Percentiles rank a stretch among this genome's conserved stretches.
Evolutionary conservation across 2,329 filamentous ascomycete species (phyloP).

Genomic region (Ophiostoma ips): DNA sequence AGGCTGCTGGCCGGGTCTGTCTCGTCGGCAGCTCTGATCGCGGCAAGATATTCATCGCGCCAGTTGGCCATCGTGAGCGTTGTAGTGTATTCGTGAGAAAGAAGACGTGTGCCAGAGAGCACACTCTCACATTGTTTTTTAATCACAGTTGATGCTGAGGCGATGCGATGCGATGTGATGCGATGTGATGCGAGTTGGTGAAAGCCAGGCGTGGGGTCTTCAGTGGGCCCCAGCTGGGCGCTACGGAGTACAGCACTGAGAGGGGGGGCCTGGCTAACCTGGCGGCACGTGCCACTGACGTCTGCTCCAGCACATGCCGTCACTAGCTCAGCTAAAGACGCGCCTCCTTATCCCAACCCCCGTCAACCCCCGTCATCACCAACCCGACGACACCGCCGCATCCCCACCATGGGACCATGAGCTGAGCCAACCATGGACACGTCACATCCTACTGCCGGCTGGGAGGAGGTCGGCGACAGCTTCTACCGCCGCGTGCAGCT

Average conservation of each 20-base stretch:
- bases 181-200: background rate
- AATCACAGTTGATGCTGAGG: no score
- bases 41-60: slow-evolving; percentile 67
- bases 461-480: slow-evolving; percentile 83
- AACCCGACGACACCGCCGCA: background rate
- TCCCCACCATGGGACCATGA: slow-evolving; percentile 8
- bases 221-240: background rate
- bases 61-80: slow-evolving; percentile 47
- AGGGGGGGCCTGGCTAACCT: background rate
- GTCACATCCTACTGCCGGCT: slow-evolving; percentile 65
- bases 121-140: no score
- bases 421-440: slow-evolving; percentile 32
- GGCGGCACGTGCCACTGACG: slow-evolving; percentile 7
- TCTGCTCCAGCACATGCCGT: background rate
- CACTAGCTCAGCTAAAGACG: background rate
- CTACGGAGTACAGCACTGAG: no score
- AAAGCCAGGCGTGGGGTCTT: background rate
- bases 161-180: no score
- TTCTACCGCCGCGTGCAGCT: slow-evolving; percentile 94
- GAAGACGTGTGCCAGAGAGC: no score
- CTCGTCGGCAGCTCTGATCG: slow-evolving; percentile 57
- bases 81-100: background rate
- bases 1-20: slow-evolving; percentile 47
- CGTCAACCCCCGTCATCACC: background rate
- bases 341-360: background rate